Base-by-base conservation (phyloP, 2,329 filamentous ascomycete species). In the Pyrenochaeta sp. region DNA sequence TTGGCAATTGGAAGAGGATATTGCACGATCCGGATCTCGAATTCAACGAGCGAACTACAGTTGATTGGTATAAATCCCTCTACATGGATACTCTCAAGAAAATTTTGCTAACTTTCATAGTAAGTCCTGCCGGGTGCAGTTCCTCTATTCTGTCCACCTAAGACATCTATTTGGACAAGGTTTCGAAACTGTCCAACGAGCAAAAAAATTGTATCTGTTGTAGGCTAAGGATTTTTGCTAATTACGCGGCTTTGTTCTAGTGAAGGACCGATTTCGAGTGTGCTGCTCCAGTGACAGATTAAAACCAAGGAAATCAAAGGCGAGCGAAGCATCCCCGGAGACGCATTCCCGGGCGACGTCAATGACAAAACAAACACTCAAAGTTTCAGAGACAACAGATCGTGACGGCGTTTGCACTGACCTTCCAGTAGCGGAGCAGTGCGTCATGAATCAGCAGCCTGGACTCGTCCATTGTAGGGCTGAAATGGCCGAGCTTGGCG, bases 1-100 rank as follows among this genome's bases (percentile, higher is more conserved):
- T 88, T 58, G 87, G 87, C 2, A 87, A 82, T 61, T 90, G 87
- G 87, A 89, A 86, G 54, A 83, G 83, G 62, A 89, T 90, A 19
- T 71, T 88, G 27, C 79, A 84, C 2, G 83, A 85, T 62, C 72
- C 83, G 15, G 84, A 87, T 34, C 84, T 86, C 56, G 77, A 76
- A 2, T 89, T 90, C 68, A 80, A 86, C 58, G 79, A 82, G 10
- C 80, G 87, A 28, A 87, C 82, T n/a, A 83, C 86, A 9, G 82
- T 87, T 25, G 87, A 89, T 64, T 72, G 45, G 45, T 47, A 47
- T 28, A 3, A 10, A 34, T 10, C 27, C 28, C 13, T 47, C 2
- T 47, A 32, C 19, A 22, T 7, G 12, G 3, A 19, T 30, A 22
- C n/a, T 24, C 27, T 12, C 28, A 30, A 34, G 45, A 47, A 2